A percentile compares a stretch with the other conserved stretches of the same genome.
These are phyloP conservation scores for Colletotrichum cuscutae DNA, from an alignment of 2,329 filamentous ascomycete species.

Conservation along the genomic window DNA sequence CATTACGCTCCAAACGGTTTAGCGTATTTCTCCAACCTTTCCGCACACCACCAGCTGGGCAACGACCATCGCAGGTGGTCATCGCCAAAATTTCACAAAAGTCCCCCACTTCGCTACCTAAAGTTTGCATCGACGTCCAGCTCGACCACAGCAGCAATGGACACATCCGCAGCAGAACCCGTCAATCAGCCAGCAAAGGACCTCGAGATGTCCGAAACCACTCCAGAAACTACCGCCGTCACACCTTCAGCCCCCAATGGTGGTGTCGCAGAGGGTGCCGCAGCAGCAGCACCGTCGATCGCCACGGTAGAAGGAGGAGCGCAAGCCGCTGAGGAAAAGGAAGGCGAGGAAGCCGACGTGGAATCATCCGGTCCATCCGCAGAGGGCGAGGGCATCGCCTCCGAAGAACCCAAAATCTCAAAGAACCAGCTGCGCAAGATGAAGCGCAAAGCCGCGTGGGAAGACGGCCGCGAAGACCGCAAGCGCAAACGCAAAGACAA, in stretches of 20 bases:
- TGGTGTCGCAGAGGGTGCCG: neutral
- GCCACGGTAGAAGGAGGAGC: neutral
- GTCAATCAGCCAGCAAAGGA: neutral
- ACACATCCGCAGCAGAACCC: neutral
- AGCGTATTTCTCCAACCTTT: conserved; percentile 7
- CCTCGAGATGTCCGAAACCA: conserved; percentile 7
- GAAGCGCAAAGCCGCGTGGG: conserved; percentile 78
- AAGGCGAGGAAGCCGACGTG: neutral
- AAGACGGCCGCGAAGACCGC: conserved; percentile 72
- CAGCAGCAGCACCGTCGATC: neutral
- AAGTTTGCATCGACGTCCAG: conserved; percentile 7
- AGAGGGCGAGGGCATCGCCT: neutral
- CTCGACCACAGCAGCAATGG: conserved; percentile 14
- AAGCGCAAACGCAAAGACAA: conserved; percentile 66
- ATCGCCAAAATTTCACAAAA: conserved; percentile 32
- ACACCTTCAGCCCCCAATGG: conserved; percentile 9
- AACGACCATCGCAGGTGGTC: conserved; percentile 11
- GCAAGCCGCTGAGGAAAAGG: conserved; percentile 14
- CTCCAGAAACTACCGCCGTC: neutral
- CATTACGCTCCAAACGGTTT: neutral
- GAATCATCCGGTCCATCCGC: neutral
- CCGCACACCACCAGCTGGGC: neutral
- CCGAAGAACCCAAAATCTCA: conserved; percentile 62
- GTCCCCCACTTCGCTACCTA: conserved; percentile 29
- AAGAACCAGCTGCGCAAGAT: conserved; percentile 90